Evolutionary conservation across 805 yeast species (phyloP).

Genomic region (Lachancea meyersii): DNA sequence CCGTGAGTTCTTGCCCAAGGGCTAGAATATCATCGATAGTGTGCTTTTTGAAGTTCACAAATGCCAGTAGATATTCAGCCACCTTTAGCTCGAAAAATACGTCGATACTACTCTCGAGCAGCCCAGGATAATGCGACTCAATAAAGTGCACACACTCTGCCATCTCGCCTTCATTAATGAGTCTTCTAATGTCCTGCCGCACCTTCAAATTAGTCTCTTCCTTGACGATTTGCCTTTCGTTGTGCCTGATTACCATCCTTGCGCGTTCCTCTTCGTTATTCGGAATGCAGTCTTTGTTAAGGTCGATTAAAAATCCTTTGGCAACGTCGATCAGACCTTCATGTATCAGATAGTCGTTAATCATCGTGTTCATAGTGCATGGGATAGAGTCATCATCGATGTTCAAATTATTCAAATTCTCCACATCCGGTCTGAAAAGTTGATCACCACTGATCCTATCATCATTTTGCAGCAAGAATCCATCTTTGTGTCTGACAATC

Average conservation of each 20-base stretch:
- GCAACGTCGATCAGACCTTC: constrained; percentile 53
- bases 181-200: constrained; percentile 42
- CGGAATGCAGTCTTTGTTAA: constrained; percentile 27
- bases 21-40: constrained; percentile 16
- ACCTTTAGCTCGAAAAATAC: constrained; percentile 26
- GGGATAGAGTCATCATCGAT: constrained; percentile 27
- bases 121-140: constrained; percentile 23
- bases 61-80: constrained; percentile 22
- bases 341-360: constrained; percentile 46
- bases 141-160: constrained; percentile 39
- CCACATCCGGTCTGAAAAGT: constrained; percentile 20
- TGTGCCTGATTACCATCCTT: constrained; percentile 23
- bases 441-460: constrained; percentile 18
- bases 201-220: constrained; percentile 35
- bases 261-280: constrained; percentile 15
- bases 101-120: constrained; percentile 20
- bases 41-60: constrained; percentile 11
- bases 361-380: constrained; percentile 24
- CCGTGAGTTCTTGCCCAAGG: constrained; percentile 24
- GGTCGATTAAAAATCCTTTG: constrained; percentile 44
- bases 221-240: constrained; percentile 27
- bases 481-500: constrained; percentile 5
- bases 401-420: constrained; percentile 20
- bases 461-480: constrained; percentile 19
- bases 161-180: constrained; percentile 41